Conservation (phyloP, 192 early-diverging fungal species). For the Backusella circina region DNA sequence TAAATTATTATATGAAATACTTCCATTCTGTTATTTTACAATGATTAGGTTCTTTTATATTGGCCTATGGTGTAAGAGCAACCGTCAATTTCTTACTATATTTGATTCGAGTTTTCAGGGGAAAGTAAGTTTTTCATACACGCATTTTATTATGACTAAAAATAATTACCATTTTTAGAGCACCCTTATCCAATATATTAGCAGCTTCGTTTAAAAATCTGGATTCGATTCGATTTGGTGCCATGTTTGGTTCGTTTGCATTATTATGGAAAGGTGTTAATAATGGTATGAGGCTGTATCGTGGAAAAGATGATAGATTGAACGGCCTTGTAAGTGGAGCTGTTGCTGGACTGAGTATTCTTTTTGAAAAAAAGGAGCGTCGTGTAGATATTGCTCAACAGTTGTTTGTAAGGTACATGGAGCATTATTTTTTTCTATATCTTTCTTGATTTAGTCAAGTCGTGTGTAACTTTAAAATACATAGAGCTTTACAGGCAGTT, state of each 20-base stretch:
- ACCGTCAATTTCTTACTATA: slow-evolving; percentile 53
- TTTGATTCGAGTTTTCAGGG: slow-evolving; percentile 39
- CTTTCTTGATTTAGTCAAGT: background rate
- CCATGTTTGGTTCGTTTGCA: slow-evolving; percentile 76
- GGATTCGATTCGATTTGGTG: slow-evolving; percentile 63
- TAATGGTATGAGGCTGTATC: slow-evolving; percentile 50
- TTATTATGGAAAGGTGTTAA: slow-evolving; percentile 72
- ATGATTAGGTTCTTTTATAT: slow-evolving; percentile 40
- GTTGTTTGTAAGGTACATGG: slow-evolving; percentile 50
- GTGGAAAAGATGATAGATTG: slow-evolving; percentile 51
- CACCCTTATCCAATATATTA: slow-evolving; percentile 35
- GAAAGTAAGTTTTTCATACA: slow-evolving; percentile 24
- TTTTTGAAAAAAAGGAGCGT: slow-evolving; percentile 54
- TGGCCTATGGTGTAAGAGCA: slow-evolving; percentile 51
- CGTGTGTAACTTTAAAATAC: background rate
- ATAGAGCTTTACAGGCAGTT: slow-evolving; percentile 49
- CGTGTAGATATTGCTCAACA: slow-evolving; percentile 54
- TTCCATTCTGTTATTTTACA: background rate
- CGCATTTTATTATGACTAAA: background rate
- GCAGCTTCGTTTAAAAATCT: slow-evolving; percentile 51
- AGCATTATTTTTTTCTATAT: background rate
- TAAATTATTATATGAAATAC: background rate
- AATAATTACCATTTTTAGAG: slow-evolving; percentile 24
- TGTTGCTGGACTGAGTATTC: slow-evolving; percentile 48
- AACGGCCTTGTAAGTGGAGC: slow-evolving; percentile 53